phyloP scores from a whole-genome alignment of 228 moss, liverwort and hornwort species.

The Sphagnum fallax region DNA sequence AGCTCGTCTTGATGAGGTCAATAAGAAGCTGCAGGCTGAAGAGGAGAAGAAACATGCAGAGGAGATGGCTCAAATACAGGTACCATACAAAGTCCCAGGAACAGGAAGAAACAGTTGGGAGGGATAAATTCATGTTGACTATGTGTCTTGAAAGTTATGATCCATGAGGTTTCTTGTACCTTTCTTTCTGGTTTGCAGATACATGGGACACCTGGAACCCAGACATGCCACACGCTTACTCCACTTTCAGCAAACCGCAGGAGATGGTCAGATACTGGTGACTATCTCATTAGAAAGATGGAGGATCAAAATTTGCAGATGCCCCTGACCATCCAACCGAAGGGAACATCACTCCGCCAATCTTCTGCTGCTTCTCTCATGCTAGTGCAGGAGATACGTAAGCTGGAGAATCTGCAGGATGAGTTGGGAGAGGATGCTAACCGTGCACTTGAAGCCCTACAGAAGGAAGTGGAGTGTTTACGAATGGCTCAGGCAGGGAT shows the following conservation, averaged over 20 bases:
- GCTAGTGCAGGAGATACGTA: slow-evolving; percentile 98
- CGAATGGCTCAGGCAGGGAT: slow-evolving; percentile 95
- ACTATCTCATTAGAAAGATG: slow-evolving; percentile 49
- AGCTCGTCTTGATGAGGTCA: slow-evolving; percentile 82
- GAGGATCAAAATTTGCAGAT: slow-evolving; percentile 35
- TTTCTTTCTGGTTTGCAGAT: slow-evolving; percentile 12
- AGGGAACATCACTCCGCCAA: slow-evolving; percentile 57
- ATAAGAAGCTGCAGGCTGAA: slow-evolving; percentile 70
- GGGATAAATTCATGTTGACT: too few species aligned
- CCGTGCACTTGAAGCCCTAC: slow-evolving; percentile 90
- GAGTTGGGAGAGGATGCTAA: slow-evolving; percentile 95
- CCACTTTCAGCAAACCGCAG: slow-evolving; percentile 41
- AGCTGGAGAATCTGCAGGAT: slow-evolving; percentile 93
- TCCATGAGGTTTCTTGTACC: too few species aligned
- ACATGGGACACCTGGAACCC: slow-evolving; percentile 32
- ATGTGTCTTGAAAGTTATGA: too few species aligned
- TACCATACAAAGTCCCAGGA: neutral
- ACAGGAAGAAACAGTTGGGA: neutral
- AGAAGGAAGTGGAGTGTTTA: slow-evolving; percentile 94
- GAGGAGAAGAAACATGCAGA: slow-evolving; percentile 46
- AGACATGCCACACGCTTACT: slow-evolving; percentile 10
- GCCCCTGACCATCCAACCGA: slow-evolving; percentile 35
- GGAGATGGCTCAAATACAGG: slow-evolving; percentile 42
- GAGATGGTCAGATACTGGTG: slow-evolving; percentile 58
- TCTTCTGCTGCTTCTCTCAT: slow-evolving; percentile 88